Percentiles rank a stretch among this genome's conserved stretches.
Evolutionary conservation across 805 yeast species (phyloP).

Genomic region (Starmerella floris): DNA sequence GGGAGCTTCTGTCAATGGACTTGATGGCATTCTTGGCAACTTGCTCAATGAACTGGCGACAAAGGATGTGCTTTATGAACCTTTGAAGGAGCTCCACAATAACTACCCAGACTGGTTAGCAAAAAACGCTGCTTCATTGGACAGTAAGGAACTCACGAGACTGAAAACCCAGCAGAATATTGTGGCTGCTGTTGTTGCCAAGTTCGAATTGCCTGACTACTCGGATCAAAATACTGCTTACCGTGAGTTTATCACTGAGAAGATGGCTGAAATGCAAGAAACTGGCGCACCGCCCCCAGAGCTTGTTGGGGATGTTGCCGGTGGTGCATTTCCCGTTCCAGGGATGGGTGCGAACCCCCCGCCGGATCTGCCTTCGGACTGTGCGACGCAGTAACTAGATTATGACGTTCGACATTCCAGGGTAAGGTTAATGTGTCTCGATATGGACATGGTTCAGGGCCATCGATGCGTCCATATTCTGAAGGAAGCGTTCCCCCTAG

Average conservation of each 20-base stretch:
- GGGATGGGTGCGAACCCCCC: constrained; percentile 1
- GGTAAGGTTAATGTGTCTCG: too few species aligned
- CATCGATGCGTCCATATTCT: too few species aligned
- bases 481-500: too few species aligned
- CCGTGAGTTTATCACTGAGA: constrained; percentile 40
- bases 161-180: constrained; percentile 51
- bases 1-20: constrained; percentile 35
- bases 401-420: too few species aligned
- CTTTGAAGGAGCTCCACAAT: constrained; percentile 63
- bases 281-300: constrained; percentile 74
- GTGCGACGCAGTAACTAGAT: constrained; percentile 13
- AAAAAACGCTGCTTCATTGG: constrained; percentile 34
- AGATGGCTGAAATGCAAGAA: constrained; percentile 50
- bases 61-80: constrained; percentile 76
- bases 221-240: constrained; percentile 35
- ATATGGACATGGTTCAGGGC: too few species aligned
- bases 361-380: constrained; percentile 13
- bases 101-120: constrained; percentile 63
- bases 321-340: constrained; percentile 31
- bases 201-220: constrained; percentile 55
- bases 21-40: constrained; percentile 55
- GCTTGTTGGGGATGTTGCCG: constrained; percentile 45
- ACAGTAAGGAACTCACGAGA: constrained; percentile 37
- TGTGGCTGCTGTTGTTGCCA: constrained; percentile 45
- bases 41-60: constrained; percentile 73